These are phyloP conservation scores for Plasmodium berghei DNA, from an alignment of 169 alveolate species.

Conservation along the genomic window DNA sequence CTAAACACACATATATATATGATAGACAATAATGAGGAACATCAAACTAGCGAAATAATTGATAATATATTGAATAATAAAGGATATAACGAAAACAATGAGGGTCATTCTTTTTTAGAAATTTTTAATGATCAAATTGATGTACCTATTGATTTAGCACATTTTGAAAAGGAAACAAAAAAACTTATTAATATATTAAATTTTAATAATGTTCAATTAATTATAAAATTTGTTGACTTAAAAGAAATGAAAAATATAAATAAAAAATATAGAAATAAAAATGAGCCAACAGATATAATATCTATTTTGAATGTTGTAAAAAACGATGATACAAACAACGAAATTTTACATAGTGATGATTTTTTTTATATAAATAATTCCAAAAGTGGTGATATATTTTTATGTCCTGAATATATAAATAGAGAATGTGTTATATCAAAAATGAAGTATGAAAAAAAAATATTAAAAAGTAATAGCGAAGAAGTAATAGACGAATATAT, in stretches of 20 bases:
- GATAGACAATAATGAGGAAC: slow-evolving; percentile 7
- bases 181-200: slow-evolving; percentile 39
- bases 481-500: background rate
- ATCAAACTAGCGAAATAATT: slow-evolving; percentile 1
- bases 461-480: background rate
- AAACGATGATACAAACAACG: background rate
- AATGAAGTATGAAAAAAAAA: slow-evolving; percentile 16
- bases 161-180: slow-evolving; percentile 60
- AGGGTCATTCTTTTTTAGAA: slow-evolving; percentile 35
- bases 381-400: slow-evolving; percentile 56
- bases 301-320: slow-evolving; percentile 23
- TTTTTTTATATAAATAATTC: no score
- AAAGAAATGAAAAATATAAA: slow-evolving; percentile 56
- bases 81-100: background rate
- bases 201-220: slow-evolving; percentile 24
- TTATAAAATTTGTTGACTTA: slow-evolving; percentile 40
- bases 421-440: slow-evolving; percentile 43
- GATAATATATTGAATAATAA: background rate
- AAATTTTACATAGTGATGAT: background rate
- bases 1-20: background rate
- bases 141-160: slow-evolving; percentile 35
- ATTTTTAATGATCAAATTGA: slow-evolving; percentile 49
- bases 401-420: slow-evolving; percentile 66
- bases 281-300: slow-evolving; percentile 57
- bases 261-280: slow-evolving; percentile 33